Conservation (phyloP, 2,329 filamentous ascomycete genomes). For the Stachybotrys echinatus region DNA sequence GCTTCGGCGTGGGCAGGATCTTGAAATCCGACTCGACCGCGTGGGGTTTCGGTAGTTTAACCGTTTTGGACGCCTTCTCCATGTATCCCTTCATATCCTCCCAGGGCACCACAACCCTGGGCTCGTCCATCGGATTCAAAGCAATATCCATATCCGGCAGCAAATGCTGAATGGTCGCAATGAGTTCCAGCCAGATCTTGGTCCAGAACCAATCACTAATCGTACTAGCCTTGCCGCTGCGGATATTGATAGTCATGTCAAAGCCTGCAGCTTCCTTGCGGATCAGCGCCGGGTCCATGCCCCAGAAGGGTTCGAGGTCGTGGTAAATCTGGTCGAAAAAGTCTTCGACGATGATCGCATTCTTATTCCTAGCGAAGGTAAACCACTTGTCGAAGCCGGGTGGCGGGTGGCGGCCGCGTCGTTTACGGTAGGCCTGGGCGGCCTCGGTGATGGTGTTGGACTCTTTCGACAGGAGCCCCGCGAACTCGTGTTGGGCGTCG, state of each 20-base stretch:
- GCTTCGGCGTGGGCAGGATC: slow-evolving; percentile 31
- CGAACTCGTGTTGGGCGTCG: slow-evolving; percentile 35
- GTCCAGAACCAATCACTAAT: slow-evolving; percentile 54
- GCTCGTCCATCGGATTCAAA: slow-evolving; percentile 64
- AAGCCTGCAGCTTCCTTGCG: slow-evolving; percentile 48
- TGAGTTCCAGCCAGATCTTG: slow-evolving; percentile 49
- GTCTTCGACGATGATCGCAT: slow-evolving; percentile 54
- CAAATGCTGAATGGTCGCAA: slow-evolving; percentile 45
- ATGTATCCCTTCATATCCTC: slow-evolving; percentile 54
- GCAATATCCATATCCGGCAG: slow-evolving; percentile 65
- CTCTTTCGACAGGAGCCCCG: slow-evolving; percentile 32
- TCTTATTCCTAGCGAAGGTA: slow-evolving; percentile 44
- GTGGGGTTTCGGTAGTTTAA: slow-evolving; percentile 35
- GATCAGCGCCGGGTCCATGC: slow-evolving; percentile 38
- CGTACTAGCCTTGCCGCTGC: slow-evolving; percentile 45
- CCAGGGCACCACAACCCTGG: slow-evolving; percentile 57
- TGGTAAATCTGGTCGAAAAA: slow-evolving; percentile 62
- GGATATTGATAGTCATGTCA: slow-evolving; percentile 57
- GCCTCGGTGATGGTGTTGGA: slow-evolving; percentile 48
- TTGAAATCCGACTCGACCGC: slow-evolving; percentile 40
- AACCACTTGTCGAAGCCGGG: slow-evolving; percentile 60
- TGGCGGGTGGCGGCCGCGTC: slow-evolving; percentile 56
- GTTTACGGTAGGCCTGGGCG: slow-evolving; percentile 51
- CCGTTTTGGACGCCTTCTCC: slow-evolving; percentile 42
- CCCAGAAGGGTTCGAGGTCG: slow-evolving; percentile 56